phyloP scores from a whole-genome alignment of 2,329 filamentous ascomycete species.

The Cladosporium sp. region DNA sequence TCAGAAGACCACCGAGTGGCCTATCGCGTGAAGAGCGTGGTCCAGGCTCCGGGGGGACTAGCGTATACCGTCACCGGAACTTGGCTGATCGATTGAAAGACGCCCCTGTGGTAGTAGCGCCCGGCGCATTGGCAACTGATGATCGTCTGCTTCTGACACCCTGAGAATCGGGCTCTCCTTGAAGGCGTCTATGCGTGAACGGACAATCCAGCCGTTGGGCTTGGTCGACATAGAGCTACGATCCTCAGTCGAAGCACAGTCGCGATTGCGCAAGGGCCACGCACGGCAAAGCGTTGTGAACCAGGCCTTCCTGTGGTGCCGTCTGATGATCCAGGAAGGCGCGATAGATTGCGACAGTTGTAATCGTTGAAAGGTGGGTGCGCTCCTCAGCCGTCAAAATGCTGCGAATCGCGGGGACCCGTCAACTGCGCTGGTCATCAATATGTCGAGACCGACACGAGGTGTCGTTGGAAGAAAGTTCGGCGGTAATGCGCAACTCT shows the following conservation, averaged over 20 bases:
- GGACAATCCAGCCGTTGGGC: slow-evolving; percentile 1
- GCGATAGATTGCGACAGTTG: too few relatives aligned
- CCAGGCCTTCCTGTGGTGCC: neutral
- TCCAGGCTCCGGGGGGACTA: slow-evolving; percentile 6
- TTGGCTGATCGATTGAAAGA: slow-evolving; percentile 9
- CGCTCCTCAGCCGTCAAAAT: neutral
- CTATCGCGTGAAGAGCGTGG: slow-evolving; percentile 12
- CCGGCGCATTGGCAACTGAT: slow-evolving; percentile 11
- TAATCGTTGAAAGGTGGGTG: too few relatives aligned
- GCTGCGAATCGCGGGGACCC: neutral
- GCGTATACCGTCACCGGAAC: slow-evolving; percentile 8
- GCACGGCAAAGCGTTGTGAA: too few relatives aligned
- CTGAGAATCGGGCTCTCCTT: slow-evolving; percentile 2
- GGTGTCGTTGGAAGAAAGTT: neutral
- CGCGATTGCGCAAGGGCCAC: slow-evolving; percentile 4
- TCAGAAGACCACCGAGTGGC: slow-evolving; percentile 12
- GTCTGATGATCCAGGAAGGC: too few relatives aligned
- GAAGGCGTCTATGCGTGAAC: slow-evolving; percentile 9
- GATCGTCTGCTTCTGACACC: slow-evolving; percentile 5
- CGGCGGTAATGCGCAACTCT: neutral
- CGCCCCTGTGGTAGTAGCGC: slow-evolving; percentile 11
- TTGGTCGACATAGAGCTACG: slow-evolving; percentile 8
- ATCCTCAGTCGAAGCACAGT: neutral
- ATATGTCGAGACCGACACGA: neutral
- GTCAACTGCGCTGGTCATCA: slow-evolving; percentile 1